These are phyloP conservation scores for Coffea humblotiana DNA, from an alignment of 305 asterid species.

Conservation along the genomic window DNA sequence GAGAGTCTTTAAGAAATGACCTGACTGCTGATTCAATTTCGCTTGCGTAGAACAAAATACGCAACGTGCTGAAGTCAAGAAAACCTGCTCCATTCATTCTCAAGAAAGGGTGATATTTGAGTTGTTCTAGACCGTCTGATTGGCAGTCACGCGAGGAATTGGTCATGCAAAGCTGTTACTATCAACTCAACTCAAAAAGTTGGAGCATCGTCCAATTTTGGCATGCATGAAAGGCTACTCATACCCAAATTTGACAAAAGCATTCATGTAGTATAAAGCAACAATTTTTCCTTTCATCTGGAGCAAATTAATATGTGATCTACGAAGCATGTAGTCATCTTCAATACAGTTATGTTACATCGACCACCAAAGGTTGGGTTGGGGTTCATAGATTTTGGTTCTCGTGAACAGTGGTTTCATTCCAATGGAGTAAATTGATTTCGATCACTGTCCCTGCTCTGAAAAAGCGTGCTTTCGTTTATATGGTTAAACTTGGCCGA, in stretches of 20 bases:
- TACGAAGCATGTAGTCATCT: neutral
- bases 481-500: neutral
- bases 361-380: neutral
- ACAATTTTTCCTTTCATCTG: neutral
- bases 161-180: neutral
- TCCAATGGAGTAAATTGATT: neutral
- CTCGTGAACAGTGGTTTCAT: neutral
- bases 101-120: neutral
- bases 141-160: neutral
- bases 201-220: neutral
- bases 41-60: neutral
- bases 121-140: neutral
- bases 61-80: neutral
- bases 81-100: neutral
- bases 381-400: neutral
- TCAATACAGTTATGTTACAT: neutral
- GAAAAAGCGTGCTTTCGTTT: neutral
- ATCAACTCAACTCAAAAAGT: neutral
- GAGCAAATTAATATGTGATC: neutral
- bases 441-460: neutral
- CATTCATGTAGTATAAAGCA: neutral
- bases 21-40: neutral
- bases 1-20: too few species aligned
- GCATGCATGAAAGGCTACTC: neutral
- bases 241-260: neutral